Conservation (phyloP, 2,329 filamentous ascomycete species). For the Xylaria sp. region DNA sequence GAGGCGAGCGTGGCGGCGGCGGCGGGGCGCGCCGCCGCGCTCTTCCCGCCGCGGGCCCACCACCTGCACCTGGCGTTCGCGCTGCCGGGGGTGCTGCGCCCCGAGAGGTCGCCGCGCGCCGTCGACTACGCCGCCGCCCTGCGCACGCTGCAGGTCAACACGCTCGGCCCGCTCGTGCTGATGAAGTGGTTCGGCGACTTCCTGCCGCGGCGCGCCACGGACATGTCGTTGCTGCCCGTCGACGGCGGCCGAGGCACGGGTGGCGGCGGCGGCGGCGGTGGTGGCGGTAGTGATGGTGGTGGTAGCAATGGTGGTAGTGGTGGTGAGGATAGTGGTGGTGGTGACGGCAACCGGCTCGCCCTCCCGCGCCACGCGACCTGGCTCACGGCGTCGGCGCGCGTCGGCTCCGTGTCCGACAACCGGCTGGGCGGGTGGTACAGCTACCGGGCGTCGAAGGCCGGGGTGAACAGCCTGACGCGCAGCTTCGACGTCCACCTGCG, state of each 20-base stretch:
- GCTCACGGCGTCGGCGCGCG: constrained; percentile 76
- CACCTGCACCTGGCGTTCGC: constrained; percentile 71
- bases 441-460: constrained; percentile 77
- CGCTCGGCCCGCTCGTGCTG: constrained; percentile 73
- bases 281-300: not conserved
- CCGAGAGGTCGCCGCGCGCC: constrained; percentile 71
- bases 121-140: constrained; percentile 64
- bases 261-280: not conserved
- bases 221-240: constrained; percentile 31
- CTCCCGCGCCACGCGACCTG: constrained; percentile 63
- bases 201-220: constrained; percentile 61
- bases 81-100: constrained; percentile 71
- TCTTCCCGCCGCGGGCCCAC: constrained; percentile 54
- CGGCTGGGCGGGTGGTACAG: constrained; percentile 77
- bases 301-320: constrained; percentile 6
- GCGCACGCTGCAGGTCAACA: constrained; percentile 74
- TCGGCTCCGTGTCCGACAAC: constrained; percentile 76
- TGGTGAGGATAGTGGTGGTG: not conserved
- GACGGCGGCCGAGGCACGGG: not conserved
- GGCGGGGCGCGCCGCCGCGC: constrained; percentile 49
- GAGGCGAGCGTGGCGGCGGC: constrained; percentile 66
- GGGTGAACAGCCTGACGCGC: constrained; percentile 70
- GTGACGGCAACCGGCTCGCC: constrained; percentile 24
- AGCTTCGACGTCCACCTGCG: constrained; percentile 70
- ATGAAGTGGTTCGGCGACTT: constrained; percentile 75